Conservation (phyloP, 2,329 filamentous ascomycete genomes). For the Tolypocladium tundrense region DNA sequence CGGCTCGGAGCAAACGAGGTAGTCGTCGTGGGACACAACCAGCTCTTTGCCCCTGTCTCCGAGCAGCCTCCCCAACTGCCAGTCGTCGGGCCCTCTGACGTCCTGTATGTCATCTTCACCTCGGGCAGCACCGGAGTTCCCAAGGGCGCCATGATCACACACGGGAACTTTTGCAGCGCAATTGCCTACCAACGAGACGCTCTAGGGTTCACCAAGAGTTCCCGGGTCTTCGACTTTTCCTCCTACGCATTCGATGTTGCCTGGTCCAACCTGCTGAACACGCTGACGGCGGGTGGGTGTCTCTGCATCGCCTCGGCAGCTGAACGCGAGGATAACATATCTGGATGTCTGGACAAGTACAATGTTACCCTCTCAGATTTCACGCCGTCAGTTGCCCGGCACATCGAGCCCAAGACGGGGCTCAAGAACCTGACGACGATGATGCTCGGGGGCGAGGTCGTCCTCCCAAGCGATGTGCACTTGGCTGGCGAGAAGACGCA, state of each 20-base stretch:
- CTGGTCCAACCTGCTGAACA: not conserved
- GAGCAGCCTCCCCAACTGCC: not conserved
- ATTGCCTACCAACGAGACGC: constrained; percentile 5
- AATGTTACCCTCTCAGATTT: constrained; percentile 6
- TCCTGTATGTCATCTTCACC: constrained; percentile 14
- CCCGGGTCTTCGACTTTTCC: constrained; percentile 7
- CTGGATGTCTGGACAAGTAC: constrained; percentile 3
- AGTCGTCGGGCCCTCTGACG: not conserved
- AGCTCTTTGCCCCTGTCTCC: too few species aligned
- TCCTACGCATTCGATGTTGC: constrained; percentile 8
- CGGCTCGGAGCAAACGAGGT: constrained; percentile 3
- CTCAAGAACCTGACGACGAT: constrained; percentile 6
- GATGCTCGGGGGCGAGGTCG: constrained; percentile 7
- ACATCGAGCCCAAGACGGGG: constrained; percentile 2
- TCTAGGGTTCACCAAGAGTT: constrained; percentile 1
- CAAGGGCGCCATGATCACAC: constrained; percentile 13
- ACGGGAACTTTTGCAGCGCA: constrained; percentile 6
- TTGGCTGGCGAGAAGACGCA: constrained; percentile 4
- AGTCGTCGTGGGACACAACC: not conserved
- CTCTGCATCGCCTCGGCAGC: constrained; percentile 7
- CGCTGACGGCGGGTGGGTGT: constrained; percentile 1
- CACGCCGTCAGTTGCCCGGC: constrained; percentile 9
- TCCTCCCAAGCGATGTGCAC: constrained; percentile 3
- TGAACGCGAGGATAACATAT: constrained; percentile 5
- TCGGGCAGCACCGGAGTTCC: constrained; percentile 15